Evolutionary conservation across 2,329 filamentous ascomycete species (phyloP).

Genomic region (Aspergillus sp.): DNA sequence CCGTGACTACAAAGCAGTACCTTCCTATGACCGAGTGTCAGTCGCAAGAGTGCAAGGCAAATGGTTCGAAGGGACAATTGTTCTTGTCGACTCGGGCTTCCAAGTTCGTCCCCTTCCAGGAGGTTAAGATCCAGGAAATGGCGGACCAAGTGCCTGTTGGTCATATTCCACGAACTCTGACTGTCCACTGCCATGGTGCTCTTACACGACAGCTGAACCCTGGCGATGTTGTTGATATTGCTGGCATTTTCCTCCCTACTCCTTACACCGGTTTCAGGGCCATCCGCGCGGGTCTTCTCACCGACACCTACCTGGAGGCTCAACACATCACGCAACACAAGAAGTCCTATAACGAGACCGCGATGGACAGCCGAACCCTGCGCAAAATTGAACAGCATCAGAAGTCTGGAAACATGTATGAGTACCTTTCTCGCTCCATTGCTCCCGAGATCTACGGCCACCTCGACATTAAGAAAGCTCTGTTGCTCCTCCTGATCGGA

Average conservation of each 20-base stretch:
- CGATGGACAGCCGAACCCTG: slow-evolving; percentile 74
- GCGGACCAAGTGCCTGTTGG: slow-evolving; percentile 98
- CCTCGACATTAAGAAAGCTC: slow-evolving; percentile 94
- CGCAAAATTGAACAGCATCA: slow-evolving; percentile 82
- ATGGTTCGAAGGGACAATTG: slow-evolving; percentile 89
- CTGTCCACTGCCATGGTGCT: slow-evolving; percentile 82
- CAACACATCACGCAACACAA: slow-evolving; percentile 95
- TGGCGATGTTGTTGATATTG: slow-evolving; percentile 89
- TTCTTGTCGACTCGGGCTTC: slow-evolving; percentile 94
- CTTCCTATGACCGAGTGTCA: slow-evolving; percentile 82
- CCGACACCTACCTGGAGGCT: slow-evolving; percentile 94
- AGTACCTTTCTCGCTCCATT: slow-evolving; percentile 92
- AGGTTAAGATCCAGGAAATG: slow-evolving; percentile 98
- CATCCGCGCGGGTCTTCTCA: slow-evolving; percentile 91
- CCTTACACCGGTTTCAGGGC: slow-evolving; percentile 99
- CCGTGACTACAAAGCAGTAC: slow-evolving; percentile 86
- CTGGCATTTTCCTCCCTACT: slow-evolving; percentile 92
- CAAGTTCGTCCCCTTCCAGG: slow-evolving; percentile 96
- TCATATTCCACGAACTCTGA: slow-evolving; percentile 90
- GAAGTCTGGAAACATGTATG: slow-evolving; percentile 87
- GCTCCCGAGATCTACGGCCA: slow-evolving; percentile 97
- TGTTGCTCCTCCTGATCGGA: slow-evolving; percentile 91
- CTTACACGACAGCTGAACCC: slow-evolving; percentile 85
- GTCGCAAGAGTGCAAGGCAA: slow-evolving; percentile 83
- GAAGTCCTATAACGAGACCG: slow-evolving; percentile 92